A percentile compares a stretch with the other conserved stretches of the same genome.
These are phyloP conservation scores for Aspergillus coremiiformis DNA, from an alignment of 495 filamentous ascomycete genomes.

Conservation along the genomic window DNA sequence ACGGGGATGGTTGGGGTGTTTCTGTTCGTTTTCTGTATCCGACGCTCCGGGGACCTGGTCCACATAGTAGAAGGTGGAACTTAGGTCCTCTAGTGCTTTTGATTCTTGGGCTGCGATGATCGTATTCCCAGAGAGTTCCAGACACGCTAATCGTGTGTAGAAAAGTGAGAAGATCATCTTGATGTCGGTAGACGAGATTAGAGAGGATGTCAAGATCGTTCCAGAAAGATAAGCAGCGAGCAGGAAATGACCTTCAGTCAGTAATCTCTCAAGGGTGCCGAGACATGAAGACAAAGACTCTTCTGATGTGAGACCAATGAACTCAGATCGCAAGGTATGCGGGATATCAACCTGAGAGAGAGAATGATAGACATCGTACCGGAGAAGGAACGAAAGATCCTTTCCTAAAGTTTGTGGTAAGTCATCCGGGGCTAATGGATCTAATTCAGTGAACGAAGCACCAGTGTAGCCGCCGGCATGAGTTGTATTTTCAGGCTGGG, in stretches of 20 bases:
- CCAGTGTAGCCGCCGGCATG: constrained; percentile 19
- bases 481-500: constrained; percentile 8
- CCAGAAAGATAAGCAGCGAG: constrained; percentile 43
- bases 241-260: constrained; percentile 62
- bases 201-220: constrained; percentile 36
- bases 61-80: constrained; percentile 60
- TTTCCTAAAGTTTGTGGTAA: constrained; percentile 41
- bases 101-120: constrained; percentile 78
- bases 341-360: constrained; percentile 61
- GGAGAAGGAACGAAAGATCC: constrained; percentile 73
- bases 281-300: constrained; percentile 33
- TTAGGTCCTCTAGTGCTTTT: constrained; percentile 74
- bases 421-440: constrained; percentile 29
- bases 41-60: constrained; percentile 18
- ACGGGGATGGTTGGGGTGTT: constrained; percentile 20
- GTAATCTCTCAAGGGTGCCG: constrained; percentile 56
- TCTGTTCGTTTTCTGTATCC: constrained; percentile 28
- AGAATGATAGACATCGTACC: constrained; percentile 73
- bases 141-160: constrained; percentile 75
- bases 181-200: constrained; percentile 48
- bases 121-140: constrained; percentile 64
- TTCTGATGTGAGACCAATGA: constrained; percentile 29
- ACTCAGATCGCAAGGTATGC: constrained; percentile 49
- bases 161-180: constrained; percentile 65
- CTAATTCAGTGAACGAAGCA: constrained; percentile 26